phyloP scores from a whole-genome alignment of 805 yeast genomes.

The Wickerhamomyces xylosicus region DNA sequence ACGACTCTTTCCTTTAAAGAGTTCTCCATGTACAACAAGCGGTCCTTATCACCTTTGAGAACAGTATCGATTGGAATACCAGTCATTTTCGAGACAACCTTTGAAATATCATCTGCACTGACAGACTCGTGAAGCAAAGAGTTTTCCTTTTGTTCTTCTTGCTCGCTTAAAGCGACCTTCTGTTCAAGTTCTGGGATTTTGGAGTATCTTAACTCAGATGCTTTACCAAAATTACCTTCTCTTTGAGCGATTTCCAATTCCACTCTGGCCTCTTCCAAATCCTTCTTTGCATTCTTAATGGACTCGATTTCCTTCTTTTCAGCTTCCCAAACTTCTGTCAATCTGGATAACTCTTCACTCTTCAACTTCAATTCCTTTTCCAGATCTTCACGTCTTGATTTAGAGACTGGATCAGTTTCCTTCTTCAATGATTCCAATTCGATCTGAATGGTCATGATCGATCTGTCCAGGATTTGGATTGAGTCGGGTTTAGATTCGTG shows the following conservation, averaged over 20 bases:
- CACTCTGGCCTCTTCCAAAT: constrained; percentile 72
- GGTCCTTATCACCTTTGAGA: constrained; percentile 91
- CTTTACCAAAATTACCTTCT: constrained; percentile 76
- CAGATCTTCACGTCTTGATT: constrained; percentile 66
- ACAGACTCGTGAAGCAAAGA: constrained; percentile 78
- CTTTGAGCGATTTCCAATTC: constrained; percentile 79
- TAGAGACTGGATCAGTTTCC: constrained; percentile 79
- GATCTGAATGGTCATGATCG: constrained; percentile 87
- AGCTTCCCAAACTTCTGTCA: constrained; percentile 79
- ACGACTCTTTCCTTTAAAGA: constrained; percentile 69
- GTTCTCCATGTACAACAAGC: constrained; percentile 78
- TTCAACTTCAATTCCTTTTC: constrained; percentile 58
- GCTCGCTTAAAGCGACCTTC: constrained; percentile 37
- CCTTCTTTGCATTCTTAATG: constrained; percentile 70
- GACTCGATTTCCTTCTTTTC: constrained; percentile 71
- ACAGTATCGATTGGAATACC: constrained; percentile 90
- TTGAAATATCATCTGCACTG: constrained; percentile 87
- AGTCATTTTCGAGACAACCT: constrained; percentile 87
- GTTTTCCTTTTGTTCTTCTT: constrained; percentile 21
- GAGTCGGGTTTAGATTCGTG: constrained; percentile 97
- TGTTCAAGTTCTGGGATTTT: constrained; percentile 72
- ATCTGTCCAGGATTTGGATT: constrained; percentile 78
- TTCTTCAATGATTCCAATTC: constrained; percentile 90
- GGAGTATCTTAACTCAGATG: constrained; percentile 84
- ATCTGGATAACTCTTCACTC: constrained; percentile 51